phyloP scores from a whole-genome alignment of 2,329 filamentous ascomycete species.

The Alternaria sp. region DNA sequence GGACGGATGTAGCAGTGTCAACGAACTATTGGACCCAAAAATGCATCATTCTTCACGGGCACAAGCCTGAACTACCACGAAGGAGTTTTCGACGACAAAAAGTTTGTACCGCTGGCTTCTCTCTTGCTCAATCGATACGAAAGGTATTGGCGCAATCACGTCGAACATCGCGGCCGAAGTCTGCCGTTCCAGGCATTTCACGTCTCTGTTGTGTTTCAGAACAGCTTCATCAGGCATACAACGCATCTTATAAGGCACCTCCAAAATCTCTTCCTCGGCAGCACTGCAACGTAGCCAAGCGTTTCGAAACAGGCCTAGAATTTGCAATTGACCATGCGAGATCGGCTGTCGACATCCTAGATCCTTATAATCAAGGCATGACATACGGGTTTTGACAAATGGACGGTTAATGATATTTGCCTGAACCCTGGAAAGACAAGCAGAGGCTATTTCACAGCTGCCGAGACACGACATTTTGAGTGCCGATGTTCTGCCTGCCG shows the following conservation, averaged over 20 bases:
- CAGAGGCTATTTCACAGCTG: background rate
- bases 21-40: slow-evolving; percentile 19
- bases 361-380: background rate
- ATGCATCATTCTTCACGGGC: background rate
- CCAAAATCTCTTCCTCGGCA: slow-evolving; percentile 8
- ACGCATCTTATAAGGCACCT: background rate
- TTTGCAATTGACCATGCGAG: background rate
- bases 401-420: background rate
- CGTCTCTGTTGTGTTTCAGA: slow-evolving; percentile 35
- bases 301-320: slow-evolving; percentile 8
- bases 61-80: background rate
- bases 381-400: slow-evolving; percentile 1
- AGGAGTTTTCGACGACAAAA: background rate
- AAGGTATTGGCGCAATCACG: background rate
- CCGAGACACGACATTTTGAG: background rate
- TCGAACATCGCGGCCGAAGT: slow-evolving; percentile 8
- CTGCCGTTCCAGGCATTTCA: slow-evolving; percentile 25
- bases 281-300: slow-evolving; percentile 6
- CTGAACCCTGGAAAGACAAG: no score
- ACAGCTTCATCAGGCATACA: slow-evolving; percentile 19
- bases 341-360: background rate
- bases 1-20: slow-evolving; percentile 11
- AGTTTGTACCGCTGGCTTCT: background rate
- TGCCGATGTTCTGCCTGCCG: background rate
- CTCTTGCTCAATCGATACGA: no score